Conservation (phyloP, 2,329 filamentous ascomycete species). For the Diplocarpon rosae region DNA sequence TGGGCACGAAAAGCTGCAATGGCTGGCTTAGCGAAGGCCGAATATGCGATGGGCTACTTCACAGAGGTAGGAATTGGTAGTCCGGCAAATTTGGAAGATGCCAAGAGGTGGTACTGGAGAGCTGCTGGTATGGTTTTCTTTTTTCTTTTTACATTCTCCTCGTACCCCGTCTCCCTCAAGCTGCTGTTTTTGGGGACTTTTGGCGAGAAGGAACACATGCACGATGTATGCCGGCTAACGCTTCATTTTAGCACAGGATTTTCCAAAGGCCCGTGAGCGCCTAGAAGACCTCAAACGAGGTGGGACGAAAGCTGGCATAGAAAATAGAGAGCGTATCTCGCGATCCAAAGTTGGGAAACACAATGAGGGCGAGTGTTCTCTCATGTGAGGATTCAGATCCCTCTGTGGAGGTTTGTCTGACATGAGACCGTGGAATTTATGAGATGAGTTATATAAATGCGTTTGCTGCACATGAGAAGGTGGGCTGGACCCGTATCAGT, state of each 20-base stretch:
- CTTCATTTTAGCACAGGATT: constrained; percentile 64
- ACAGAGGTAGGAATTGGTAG: constrained; percentile 91
- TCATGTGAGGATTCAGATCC: constrained; percentile 49
- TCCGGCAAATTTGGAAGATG: constrained; percentile 78
- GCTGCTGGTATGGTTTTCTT: constrained; percentile 68
- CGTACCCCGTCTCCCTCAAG: neutral
- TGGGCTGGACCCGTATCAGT: too few species aligned
- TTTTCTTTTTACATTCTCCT: too few species aligned
- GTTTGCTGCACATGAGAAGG: too few species aligned
- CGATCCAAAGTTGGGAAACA: constrained; percentile 72
- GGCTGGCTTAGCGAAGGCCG: constrained; percentile 80
- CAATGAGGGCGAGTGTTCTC: constrained; percentile 76
- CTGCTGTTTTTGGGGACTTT: neutral
- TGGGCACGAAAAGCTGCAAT: constrained; percentile 92
- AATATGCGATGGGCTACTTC: constrained; percentile 98
- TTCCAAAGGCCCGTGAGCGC: constrained; percentile 82
- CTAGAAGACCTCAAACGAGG: constrained; percentile 83
- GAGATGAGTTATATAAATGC: too few species aligned
- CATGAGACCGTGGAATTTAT: too few species aligned
- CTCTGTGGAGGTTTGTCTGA: too few species aligned
- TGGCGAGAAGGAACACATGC: neutral
- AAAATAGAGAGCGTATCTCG: constrained; percentile 67
- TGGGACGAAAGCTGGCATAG: constrained; percentile 57
- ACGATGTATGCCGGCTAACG: constrained; percentile 2
- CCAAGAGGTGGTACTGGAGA: constrained; percentile 95